Percentiles rank a stretch among this genome's conserved stretches.
phyloP scores from a whole-genome alignment of 2,329 filamentous ascomycete species.

The Emydomyces testavorans region DNA sequence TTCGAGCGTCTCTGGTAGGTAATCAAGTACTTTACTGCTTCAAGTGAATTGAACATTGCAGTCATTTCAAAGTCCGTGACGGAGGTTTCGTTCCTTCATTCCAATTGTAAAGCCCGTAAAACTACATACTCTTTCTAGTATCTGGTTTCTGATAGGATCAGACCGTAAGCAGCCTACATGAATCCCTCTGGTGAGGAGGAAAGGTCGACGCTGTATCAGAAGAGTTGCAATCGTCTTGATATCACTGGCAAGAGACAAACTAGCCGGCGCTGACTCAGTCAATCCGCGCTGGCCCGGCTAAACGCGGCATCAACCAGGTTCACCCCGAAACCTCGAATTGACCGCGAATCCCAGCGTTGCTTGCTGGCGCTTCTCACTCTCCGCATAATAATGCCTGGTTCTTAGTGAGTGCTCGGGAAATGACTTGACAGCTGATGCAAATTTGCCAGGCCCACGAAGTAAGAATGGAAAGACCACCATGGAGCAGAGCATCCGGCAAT shows the following conservation, averaged over 20 bases:
- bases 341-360: neutral
- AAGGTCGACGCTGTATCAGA: too few relatives aligned
- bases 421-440: neutral
- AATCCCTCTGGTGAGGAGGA: too few relatives aligned
- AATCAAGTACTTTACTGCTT: too few relatives aligned
- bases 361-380: neutral
- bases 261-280: slow-evolving; percentile 5
- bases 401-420: neutral
- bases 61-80: too few relatives aligned
- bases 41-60: too few relatives aligned
- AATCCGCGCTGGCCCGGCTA: neutral
- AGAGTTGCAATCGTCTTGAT: neutral
- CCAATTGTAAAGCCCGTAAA: too few relatives aligned
- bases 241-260: slow-evolving; percentile 6
- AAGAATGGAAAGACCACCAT: slow-evolving; percentile 13
- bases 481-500: slow-evolving; percentile 16
- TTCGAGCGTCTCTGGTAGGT: too few relatives aligned
- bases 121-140: too few relatives aligned
- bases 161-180: too few relatives aligned
- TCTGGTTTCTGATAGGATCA: too few relatives aligned
- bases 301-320: slow-evolving; percentile 3
- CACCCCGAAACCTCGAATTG: neutral
- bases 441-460: neutral
- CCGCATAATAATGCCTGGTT: slow-evolving; percentile 2
- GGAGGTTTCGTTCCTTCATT: too few relatives aligned